Evolutionary conservation across 2,329 filamentous ascomycete genomes (phyloP).

Genomic region (Orbilia ellipsospora): DNA sequence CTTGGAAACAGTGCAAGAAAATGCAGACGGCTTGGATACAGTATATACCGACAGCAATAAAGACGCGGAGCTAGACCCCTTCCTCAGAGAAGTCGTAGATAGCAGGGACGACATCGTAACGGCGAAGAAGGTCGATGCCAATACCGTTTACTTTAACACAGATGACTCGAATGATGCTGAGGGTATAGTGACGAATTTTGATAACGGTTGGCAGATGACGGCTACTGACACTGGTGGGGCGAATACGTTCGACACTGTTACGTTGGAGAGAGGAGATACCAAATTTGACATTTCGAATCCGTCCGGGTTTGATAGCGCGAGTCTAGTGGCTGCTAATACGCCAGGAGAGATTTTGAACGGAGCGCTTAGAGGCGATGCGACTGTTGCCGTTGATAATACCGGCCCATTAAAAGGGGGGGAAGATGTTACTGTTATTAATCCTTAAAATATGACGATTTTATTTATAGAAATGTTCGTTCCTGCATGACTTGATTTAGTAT

Average conservation of each 20-base stretch:
- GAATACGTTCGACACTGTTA: constrained; percentile 15
- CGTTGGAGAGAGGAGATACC: constrained; percentile 19
- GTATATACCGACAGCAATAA: background rate
- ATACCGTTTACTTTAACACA: constrained; percentile 28
- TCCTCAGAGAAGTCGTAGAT: constrained; percentile 31
- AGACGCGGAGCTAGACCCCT: constrained; percentile 5
- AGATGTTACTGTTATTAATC: too few relatives aligned
- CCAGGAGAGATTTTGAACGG: constrained; percentile 13
- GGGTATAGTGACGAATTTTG: background rate
- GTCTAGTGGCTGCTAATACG: constrained; percentile 4
- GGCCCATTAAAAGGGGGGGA: too few relatives aligned
- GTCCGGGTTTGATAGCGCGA: constrained; percentile 9
- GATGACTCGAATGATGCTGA: constrained; percentile 19
- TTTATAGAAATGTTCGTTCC: background rate
- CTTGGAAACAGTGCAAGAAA: background rate
- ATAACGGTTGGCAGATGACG: constrained; percentile 15
- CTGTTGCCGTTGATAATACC: constrained; percentile 14
- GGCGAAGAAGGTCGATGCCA: constrained; percentile 13
- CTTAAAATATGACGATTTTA: too few relatives aligned
- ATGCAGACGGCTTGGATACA: too few relatives aligned
- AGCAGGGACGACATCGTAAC: constrained; percentile 19
- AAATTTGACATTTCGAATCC: constrained; percentile 31
- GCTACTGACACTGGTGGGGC: constrained; percentile 23
- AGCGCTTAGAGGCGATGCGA: constrained; percentile 16
- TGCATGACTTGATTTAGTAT: background rate